Evolutionary conservation across 768 basidiomycete species (phyloP), one percentile per base, ranked within the genome.

Genomic region (Russula olivacea): DNA sequence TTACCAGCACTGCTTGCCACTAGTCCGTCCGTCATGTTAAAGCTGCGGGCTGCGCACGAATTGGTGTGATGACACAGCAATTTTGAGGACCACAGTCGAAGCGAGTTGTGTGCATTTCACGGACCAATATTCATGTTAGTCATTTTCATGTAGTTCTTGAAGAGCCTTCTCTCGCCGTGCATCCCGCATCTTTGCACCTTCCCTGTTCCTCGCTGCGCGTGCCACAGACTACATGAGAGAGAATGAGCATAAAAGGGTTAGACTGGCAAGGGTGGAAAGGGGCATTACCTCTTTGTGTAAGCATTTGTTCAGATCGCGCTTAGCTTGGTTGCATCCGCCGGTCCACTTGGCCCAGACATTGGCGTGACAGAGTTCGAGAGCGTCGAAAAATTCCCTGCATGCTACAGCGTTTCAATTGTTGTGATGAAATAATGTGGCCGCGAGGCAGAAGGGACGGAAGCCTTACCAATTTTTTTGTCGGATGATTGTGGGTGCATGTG

Each of bases 371-470:
- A 79, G 75, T 55, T 90, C 81, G 28, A 91, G 83, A 2, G 89
- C 89, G 66, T 89, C 76, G 59, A 91, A 88, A 70, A 91, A 86
- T 19, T 89, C 88, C 69, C 78, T 81, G 77, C 89, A 91, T 41
- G 78, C 89, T 91, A 52, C 58, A 11, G 11, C 12, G 21, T n/a
- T 19, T n/a, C n/a, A n/a, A 21, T 11, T 2, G 36, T 19, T 12
- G 4, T 14, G 19, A 40, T 28, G 48, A 63, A 63, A 34, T 17
- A 50, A 15, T 19, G 51, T 64, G 52, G 34, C 23, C 5, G 38
- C 15, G 15, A 40, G 38, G 38, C 15, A 40, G 36, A 10, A 57
- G 59, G n/a, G 32, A 52, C 79, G 58, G 14, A 17, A 53, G 49
- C 23, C n/a, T 54, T 55, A 82, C 86, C 79, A 64, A 82, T 68